These are phyloP conservation scores for Cryphonectria parasitica DNA, from an alignment of 2,329 filamentous ascomycete species.

Conservation along the genomic window DNA sequence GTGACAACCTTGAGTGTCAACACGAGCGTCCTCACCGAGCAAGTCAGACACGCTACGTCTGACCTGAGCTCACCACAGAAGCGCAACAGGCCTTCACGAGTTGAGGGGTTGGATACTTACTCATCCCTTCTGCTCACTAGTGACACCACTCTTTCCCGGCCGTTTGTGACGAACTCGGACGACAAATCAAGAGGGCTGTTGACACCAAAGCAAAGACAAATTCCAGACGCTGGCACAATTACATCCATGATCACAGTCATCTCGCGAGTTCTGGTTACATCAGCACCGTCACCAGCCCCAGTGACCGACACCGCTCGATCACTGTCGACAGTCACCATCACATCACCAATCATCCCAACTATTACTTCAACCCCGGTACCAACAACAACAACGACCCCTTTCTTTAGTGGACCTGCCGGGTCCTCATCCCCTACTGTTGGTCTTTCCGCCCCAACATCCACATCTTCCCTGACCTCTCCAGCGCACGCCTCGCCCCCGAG, in stretches of 20 bases:
- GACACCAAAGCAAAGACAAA: background rate
- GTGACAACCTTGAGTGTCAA: background rate
- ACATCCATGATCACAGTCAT: background rate
- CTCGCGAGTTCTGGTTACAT: background rate
- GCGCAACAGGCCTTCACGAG: background rate
- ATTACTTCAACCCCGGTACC: background rate
- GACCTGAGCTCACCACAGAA: background rate
- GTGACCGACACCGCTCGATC: background rate
- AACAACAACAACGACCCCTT: background rate
- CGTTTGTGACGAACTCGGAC: background rate
- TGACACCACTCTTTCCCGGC: background rate
- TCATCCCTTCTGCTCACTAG: background rate
- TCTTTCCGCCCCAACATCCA: background rate
- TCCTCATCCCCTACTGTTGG: background rate
- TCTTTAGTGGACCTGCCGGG: background rate
- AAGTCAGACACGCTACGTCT: background rate
- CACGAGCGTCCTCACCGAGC: background rate
- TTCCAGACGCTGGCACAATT: background rate
- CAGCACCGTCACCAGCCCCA: background rate
- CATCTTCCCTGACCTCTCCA: background rate
- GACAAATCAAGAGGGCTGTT: background rate
- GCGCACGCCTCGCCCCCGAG: background rate
- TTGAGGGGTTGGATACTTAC: background rate
- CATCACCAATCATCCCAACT: background rate
- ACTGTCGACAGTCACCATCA: background rate